Percentiles rank a stretch among this genome's conserved stretches.
phyloP scores from a whole-genome alignment of 2,329 filamentous ascomycete genomes.

The Phyllosticta ampelicida region DNA sequence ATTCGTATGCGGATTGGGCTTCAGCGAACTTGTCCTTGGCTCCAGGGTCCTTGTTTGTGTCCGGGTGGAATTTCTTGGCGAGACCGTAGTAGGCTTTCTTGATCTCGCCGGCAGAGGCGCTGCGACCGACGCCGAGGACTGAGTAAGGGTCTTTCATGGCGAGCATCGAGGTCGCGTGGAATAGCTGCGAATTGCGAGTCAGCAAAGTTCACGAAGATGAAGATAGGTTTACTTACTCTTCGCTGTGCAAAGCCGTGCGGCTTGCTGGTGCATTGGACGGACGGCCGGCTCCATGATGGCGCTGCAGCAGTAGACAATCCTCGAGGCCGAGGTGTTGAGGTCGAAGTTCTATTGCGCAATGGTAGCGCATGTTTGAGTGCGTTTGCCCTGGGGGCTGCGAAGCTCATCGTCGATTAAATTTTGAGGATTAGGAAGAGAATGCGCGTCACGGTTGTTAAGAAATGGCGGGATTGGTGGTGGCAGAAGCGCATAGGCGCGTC shows the following conservation, averaged over 20 bases:
- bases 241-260: constrained; percentile 17
- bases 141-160: constrained; percentile 65
- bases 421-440: neutral
- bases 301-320: constrained; percentile 5
- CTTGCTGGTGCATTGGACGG: neutral
- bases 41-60: constrained; percentile 90
- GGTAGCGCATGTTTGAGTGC: constrained; percentile 13
- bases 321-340: constrained; percentile 15
- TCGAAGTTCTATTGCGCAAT: constrained; percentile 17
- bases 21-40: constrained; percentile 94
- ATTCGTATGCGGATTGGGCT: constrained; percentile 86
- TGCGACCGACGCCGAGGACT: constrained; percentile 72
- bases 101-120: constrained; percentile 74
- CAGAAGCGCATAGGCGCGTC: neutral
- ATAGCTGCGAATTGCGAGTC: constrained; percentile 17
- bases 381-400: constrained; percentile 19
- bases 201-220: neutral
- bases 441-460: neutral
- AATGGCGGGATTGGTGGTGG: neutral
- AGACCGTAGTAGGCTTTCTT: constrained; percentile 98
- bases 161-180: constrained; percentile 44
- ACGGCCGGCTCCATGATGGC: constrained; percentile 5
- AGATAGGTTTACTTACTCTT: constrained; percentile 18
- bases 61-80: constrained; percentile 95
- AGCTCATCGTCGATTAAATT: constrained; percentile 22